Conservation (phyloP, 768 basidiomycete genomes). For the Gautieria morchelliformis region DNA sequence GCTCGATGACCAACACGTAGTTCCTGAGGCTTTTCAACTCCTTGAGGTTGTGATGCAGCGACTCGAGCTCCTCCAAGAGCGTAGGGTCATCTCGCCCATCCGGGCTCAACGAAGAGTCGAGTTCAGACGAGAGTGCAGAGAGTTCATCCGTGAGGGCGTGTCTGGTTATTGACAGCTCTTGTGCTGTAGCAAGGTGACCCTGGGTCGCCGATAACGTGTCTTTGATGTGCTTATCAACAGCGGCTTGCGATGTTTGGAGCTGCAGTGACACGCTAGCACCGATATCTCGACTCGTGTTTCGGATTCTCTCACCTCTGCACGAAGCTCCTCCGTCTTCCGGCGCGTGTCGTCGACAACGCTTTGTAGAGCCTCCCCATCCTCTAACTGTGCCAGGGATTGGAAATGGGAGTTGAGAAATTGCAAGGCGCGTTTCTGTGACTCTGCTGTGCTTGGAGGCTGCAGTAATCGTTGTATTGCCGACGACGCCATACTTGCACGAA, state of each 20-base stretch:
- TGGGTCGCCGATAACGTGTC: neutral
- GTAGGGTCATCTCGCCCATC: slow-evolving; percentile 44
- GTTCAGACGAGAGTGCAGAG: slow-evolving; percentile 49
- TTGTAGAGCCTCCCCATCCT: neutral
- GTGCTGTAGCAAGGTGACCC: slow-evolving; percentile 47
- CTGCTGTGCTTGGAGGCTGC: neutral
- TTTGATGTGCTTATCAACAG: neutral
- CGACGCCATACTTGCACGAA: neutral
- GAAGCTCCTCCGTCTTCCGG: neutral
- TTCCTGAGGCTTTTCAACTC: slow-evolving; percentile 67
- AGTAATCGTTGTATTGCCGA: neutral
- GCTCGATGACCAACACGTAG: slow-evolving; percentile 69
- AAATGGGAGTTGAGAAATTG: neutral
- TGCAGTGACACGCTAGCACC: neutral
- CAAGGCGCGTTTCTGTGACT: neutral
- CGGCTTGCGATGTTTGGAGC: neutral
- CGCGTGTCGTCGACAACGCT: neutral
- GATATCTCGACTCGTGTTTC: neutral
- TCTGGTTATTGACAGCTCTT: slow-evolving; percentile 65
- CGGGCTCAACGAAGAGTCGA: slow-evolving; percentile 43
- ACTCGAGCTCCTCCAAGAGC: slow-evolving; percentile 75
- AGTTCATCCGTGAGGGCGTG: slow-evolving; percentile 76
- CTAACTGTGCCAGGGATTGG: neutral
- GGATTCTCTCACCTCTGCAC: neutral
- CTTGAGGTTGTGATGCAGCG: slow-evolving; percentile 63